A percentile compares a stretch with the other conserved stretches of the same genome.
Evolutionary conservation across 179 eudicot species (phyloP).

Genomic region (Heliamphora pulchella): DNA sequence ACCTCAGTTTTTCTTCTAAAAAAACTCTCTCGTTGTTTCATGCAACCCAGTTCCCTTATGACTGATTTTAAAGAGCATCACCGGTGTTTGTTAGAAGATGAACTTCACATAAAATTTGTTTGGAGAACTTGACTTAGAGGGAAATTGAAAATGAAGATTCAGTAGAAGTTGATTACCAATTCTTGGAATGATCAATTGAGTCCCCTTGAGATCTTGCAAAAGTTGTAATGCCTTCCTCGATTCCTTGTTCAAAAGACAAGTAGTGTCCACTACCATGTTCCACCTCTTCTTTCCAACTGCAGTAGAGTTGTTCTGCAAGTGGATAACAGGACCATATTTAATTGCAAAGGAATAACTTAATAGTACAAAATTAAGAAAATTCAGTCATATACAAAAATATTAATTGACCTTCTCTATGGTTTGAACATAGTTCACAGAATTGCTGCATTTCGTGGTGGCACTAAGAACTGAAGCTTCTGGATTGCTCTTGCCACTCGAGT

Average conservation of each 20-base stretch:
- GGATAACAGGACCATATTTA: constrained; percentile 8
- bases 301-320: constrained; percentile 35
- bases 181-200: constrained; percentile 66
- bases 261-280: constrained; percentile 68
- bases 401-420: constrained; percentile 30
- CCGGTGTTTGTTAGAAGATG: background rate
- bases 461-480: constrained; percentile 28
- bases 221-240: constrained; percentile 73
- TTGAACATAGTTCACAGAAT: constrained; percentile 21
- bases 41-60: constrained; percentile 60
- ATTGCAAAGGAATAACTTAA: background rate
- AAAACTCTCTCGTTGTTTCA: constrained; percentile 48
- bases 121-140: background rate
- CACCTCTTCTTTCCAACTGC: constrained; percentile 38
- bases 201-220: constrained; percentile 72
- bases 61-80: constrained; percentile 32
- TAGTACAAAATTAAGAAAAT: background rate
- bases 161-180: constrained; percentile 37
- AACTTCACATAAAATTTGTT: background rate
- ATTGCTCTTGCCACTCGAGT: constrained; percentile 32
- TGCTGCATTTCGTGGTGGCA: constrained; percentile 18
- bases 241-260: constrained; percentile 51
- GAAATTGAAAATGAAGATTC: background rate
- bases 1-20: constrained; percentile 55
- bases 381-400: constrained; percentile 8